Base-by-base conservation (phyloP, 768 basidiomycete genomes). In the Ramaria rubella region DNA sequence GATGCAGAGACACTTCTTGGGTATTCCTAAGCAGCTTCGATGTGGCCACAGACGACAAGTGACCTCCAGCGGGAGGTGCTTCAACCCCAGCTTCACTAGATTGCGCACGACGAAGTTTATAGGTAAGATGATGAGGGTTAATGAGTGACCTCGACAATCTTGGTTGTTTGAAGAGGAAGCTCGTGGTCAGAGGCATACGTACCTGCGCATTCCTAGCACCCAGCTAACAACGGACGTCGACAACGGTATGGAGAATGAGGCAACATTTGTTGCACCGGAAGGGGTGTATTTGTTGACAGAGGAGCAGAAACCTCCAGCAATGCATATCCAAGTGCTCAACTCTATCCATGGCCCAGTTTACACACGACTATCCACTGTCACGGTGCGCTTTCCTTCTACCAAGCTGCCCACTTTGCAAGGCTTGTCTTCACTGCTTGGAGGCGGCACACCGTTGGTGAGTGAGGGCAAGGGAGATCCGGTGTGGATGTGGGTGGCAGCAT, bases 261-360 rank as follows among this genome's bases (percentile, higher is more conserved):
- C 81, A 58, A 86, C 88, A 24, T 91, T 93, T 70, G 85, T 91
- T 44, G 90, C 90, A 31, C 90, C 90, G 52, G 90, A 93, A 70
- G 90, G 90, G 62, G 88, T 92, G 42, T 93, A 93, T 74, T 85
- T 88, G 24, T 80, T 90, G 67, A 89, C 86, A 17, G 90, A 92
- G 63, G 91, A 92, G 65, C 85, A 88, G 76, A 90, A 85, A 68
- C 83, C 87, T 0, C 72, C 77, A 43, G 67, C 73, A 31, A 62
- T 73, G 49, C 77, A 78, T 59, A 70, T 70, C 51, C 72, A 45
- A 24, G 65, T 72, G 45, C 65, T 66, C 56, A 60, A 69, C 29
- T 57, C 72, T 59, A 62, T 63, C 36, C 59, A 69, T 21, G 29
- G 29, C 23, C 44, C 29, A 24, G 29, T 49, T 24, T 84, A 88